Evolutionary conservation across 306 rosid species (phyloP), one percentile per base, ranked within the genome.

Genomic region (Malus sylvestris): DNA sequence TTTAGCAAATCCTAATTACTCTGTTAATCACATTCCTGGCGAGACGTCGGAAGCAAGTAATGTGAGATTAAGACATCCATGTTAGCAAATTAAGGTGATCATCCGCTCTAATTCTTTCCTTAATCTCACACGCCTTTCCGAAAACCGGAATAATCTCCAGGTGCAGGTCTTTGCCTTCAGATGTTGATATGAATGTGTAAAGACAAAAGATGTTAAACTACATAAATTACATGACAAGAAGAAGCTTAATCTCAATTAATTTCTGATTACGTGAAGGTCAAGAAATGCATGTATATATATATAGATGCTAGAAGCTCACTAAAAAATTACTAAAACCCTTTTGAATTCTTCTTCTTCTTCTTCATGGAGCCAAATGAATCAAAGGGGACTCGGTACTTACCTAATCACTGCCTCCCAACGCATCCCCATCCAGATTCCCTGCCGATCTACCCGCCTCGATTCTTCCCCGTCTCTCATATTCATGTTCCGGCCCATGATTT

Each of bases 291-390:
- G 16, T 46, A 7, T 51, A 44, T 25, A 59, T 25, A 25, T 6
- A 16, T n/a, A 8, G 68, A 8, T 40, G 42, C 66, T 44, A 33
- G 68, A 30, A 65, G 4, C 59, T 29, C 68, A 9, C 46, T 67
- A 35, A 67, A 58, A 67, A 11, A 29, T 20, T 53, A 19, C 45
- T 32, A 9, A 7, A 32, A 32, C 30, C 67, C 29, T 64, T 38
- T 27, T 68, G 38, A 5, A 16, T 63, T 29, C 62, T 79, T 75
- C 78, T 75, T 75, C 71, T 25, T 27, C 66, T 32, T 64, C 32
- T 18, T 64, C 32, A 83, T 80, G 84, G 80, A 68, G 45, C 23
- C 66, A 66, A 80, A 73, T 73, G 82, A 70, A 42, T 60, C 57
- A 32, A 72, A 71, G 72, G 45, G 63, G 64, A 52, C 30, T 51